Evolutionary conservation across 495 filamentous ascomycete species (phyloP), one percentile per base, ranked within the genome.

Genomic region (Aspergillus bridgeri): DNA sequence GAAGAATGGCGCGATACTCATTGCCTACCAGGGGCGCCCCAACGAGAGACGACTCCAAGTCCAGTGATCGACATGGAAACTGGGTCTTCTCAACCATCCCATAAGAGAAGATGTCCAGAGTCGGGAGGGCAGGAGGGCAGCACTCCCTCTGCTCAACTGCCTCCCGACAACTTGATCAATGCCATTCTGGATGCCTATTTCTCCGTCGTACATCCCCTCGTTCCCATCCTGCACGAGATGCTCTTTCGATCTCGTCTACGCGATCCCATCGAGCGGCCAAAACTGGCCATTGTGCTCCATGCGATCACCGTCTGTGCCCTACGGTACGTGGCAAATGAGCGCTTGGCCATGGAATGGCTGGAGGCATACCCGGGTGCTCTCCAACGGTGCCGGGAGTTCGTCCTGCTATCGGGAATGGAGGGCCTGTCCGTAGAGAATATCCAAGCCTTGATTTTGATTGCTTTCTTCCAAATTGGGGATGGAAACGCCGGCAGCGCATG

Each of bases 361-460:
- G n/a, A n/a, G n/a, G n/a, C n/a, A n/a, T n/a, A n/a, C n/a, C n/a
- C n/a, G n/a, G n/a, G n/a, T n/a, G n/a, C n/a, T n/a, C n/a, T n/a
- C n/a, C n/a, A n/a, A n/a, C n/a, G n/a, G n/a, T n/a, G n/a, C n/a
- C n/a, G n/a, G n/a, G n/a, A n/a, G n/a, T n/a, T n/a, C n/a, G n/a
- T n/a, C n/a, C n/a, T n/a, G n/a, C n/a, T n/a, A n/a, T n/a, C n/a
- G n/a, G n/a, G n/a, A n/a, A n/a, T n/a, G n/a, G n/a, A n/a, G n/a
- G n/a, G n/a, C n/a, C n/a, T 69, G 7, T 69, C 66, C 2, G 67
- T 74, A 6, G 66, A 74, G 62, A 72, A 68, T 45, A 54, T 74
- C 1, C 74, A 76, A 53, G 72, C 72, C 1, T 59, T 75, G n/a
- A 59, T 71, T 8, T 71, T 75, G 33, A 53, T 64, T 38, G 62